Percentiles rank a stretch among this genome's conserved stretches.
phyloP scores from a whole-genome alignment of 306 rosid species.

The Vicia sativa region DNA sequence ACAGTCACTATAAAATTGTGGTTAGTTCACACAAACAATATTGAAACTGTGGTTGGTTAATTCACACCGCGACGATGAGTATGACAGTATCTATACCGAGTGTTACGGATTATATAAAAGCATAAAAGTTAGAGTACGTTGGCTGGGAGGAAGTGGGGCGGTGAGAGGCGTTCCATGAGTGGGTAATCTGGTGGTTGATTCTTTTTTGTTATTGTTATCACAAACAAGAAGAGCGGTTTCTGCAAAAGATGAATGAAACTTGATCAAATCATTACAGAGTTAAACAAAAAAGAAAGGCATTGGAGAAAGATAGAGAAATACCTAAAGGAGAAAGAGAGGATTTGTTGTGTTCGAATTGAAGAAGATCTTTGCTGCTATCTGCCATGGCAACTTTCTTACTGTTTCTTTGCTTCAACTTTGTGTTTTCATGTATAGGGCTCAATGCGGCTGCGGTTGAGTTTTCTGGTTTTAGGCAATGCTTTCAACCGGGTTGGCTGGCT shows the following conservation, averaged over 20 bases:
- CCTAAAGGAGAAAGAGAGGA: slow-evolving; percentile 58
- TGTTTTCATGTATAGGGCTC: no score
- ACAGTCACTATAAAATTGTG: no score
- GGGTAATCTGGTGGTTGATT: slow-evolving; percentile 2
- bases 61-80: no score
- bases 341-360: slow-evolving; percentile 56
- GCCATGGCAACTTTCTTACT: slow-evolving; percentile 29
- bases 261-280: neutral
- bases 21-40: no score
- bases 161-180: slow-evolving; percentile 45
- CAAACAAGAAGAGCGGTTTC: slow-evolving; percentile 61
- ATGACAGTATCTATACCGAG: no score
- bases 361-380: slow-evolving; percentile 71
- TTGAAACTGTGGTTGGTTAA: no score
- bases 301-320: slow-evolving; percentile 24
- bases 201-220: slow-evolving; percentile 24
- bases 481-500: no score
- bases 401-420: no score
- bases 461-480: no score
- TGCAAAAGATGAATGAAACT: slow-evolving; percentile 28
- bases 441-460: no score
- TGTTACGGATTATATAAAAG: no score
- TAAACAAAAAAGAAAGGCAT: neutral
- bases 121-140: no score
- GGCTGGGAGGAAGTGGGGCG: slow-evolving; percentile 55